phyloP scores from a whole-genome alignment of 331 rosid species.

The Rosa hybrid region DNA sequence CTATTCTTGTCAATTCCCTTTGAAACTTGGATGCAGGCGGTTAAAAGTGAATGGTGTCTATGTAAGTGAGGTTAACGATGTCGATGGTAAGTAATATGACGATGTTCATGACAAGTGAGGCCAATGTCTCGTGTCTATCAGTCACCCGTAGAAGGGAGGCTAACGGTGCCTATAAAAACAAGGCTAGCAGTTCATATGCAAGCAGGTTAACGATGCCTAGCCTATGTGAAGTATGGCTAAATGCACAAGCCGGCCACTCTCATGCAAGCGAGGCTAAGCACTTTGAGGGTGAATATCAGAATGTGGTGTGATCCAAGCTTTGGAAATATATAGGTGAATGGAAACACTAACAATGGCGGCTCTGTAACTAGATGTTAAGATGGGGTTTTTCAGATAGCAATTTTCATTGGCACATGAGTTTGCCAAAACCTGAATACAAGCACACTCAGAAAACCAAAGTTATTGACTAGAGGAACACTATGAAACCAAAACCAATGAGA shows the following conservation, averaged over 20 bases:
- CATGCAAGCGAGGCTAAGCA: too few relatives aligned
- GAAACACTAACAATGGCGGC: not conserved
- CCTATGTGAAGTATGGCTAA: too few relatives aligned
- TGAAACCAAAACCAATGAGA: conserved; percentile 15
- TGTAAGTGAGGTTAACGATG: not conserved
- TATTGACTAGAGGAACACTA: conserved; percentile 23
- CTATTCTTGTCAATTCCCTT: not conserved
- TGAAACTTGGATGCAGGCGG: not conserved
- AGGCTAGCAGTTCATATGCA: too few relatives aligned
- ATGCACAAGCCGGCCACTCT: too few relatives aligned
- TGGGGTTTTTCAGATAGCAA: not conserved
- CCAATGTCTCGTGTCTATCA: not conserved
- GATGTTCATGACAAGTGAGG: not conserved
- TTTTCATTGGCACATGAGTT: conserved; percentile 3
- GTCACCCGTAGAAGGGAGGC: too few relatives aligned
- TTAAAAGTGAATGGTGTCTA: not conserved
- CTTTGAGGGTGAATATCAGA: not conserved
- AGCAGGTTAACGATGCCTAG: too few relatives aligned
- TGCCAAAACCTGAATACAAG: conserved; percentile 15
- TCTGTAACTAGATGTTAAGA: conserved; percentile 9
- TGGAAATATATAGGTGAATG: not conserved
- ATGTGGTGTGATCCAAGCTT: not conserved
- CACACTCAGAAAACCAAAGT: conserved; percentile 11
- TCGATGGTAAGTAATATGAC: not conserved
- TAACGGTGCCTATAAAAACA: too few relatives aligned